A percentile compares a stretch with the other conserved stretches of the same genome.
These are phyloP conservation scores for Ceriops zippeliana DNA, from an alignment of 345 rosid species.

Conservation along the genomic window DNA sequence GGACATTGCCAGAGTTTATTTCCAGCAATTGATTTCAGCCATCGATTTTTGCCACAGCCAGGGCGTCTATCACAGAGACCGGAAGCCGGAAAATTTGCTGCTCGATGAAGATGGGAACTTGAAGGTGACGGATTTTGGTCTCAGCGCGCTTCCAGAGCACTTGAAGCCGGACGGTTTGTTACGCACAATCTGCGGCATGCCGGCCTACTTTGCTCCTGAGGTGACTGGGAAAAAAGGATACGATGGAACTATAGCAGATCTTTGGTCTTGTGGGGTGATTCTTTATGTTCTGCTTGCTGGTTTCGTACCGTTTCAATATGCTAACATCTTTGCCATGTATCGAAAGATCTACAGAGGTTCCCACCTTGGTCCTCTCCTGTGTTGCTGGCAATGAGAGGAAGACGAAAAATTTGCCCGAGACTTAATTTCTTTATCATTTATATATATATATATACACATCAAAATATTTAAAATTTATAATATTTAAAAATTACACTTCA, in stretches of 20 bases:
- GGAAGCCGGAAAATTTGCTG: constrained; percentile 83
- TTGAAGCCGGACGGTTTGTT: constrained; percentile 70
- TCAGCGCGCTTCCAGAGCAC: constrained; percentile 75
- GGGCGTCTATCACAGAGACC: constrained; percentile 85
- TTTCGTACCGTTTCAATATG: constrained; percentile 80
- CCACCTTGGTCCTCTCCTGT: constrained; percentile 76
- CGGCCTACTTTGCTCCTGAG: constrained; percentile 91
- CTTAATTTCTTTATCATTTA: too few relatives aligned
- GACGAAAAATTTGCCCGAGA: too few relatives aligned
- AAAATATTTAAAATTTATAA: too few relatives aligned
- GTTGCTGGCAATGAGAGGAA: too few relatives aligned
- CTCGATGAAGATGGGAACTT: constrained; percentile 72
- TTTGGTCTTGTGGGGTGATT: constrained; percentile 96
- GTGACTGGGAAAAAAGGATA: constrained; percentile 81
- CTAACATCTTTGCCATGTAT: constrained; percentile 75
- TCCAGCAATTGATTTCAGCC: constrained; percentile 78
- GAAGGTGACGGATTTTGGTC: constrained; percentile 87
- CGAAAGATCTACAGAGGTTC: constrained; percentile 79
- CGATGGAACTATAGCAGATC: constrained; percentile 85
- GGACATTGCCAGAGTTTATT: constrained; percentile 67
- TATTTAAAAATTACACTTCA: too few relatives aligned
- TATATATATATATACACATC: too few relatives aligned
- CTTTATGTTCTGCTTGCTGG: constrained; percentile 86
- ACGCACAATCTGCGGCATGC: constrained; percentile 89
- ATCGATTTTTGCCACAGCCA: constrained; percentile 92